Evolutionary conservation across 2,329 filamentous ascomycete genomes (phyloP), one percentile per base, ranked within the genome.

Genomic region (Aspergillus awamori): DNA sequence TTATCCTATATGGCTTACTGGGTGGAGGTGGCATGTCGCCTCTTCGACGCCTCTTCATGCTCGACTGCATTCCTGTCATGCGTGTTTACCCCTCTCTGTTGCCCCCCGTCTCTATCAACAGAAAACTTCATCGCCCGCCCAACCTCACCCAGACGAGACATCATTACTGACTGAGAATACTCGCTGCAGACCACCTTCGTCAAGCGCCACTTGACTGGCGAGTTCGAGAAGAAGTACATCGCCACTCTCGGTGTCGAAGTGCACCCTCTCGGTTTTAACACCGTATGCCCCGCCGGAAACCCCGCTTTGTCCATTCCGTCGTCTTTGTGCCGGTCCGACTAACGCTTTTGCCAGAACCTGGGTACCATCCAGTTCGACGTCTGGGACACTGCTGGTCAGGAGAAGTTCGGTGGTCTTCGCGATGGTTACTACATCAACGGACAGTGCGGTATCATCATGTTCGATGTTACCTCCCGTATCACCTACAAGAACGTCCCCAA

Each of bases 401-500:
- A 99, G 87, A 99, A 98, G 88, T 99, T 99, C 71, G 94, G 94
- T 82, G 94, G 94, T 87, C 92, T 99, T 76, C 92, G 94, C 85
- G 94, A 99, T 83, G 94, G 94, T 73, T 99, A 99, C 89, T 99
- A 99, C 87, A 99, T 99, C 87, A 97, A 97, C 85, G 94, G 94
- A 77, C 94, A 98, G 84, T 98, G 94, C 82, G 94, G 95, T 84
- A 97, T 99, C 86, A 98, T 99, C 89, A 99, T 99, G 94, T 99
- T 99, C 82, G 94, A 99, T 82, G 94, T 99, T 70, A 98, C 95
- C 67, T 97, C 94, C 72, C 92, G 95, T 79, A 98, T 99, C 81
- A 99, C 95, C 81, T 99, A 99, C 90, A 99, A 99, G 91, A 99
- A 99, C 86, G 95, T 99, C 68, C 95, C 95, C 84, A 98, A 98